Percentiles rank a stretch among this genome's conserved stretches.
Conservation (phyloP, 1,139 yeast species). For the Kodamaea plutei region DNA sequence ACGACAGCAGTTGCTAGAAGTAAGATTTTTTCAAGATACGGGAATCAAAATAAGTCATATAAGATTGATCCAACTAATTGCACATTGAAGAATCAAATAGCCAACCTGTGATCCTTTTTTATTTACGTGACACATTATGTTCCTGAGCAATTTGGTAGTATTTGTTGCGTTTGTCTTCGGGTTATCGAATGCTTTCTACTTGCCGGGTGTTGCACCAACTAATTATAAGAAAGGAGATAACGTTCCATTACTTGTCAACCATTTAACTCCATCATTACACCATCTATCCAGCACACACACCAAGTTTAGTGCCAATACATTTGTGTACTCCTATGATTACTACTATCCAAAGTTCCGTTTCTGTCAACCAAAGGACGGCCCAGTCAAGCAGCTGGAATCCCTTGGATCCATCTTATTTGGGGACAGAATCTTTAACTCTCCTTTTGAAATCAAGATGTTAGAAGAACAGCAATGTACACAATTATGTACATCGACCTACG, state of each 20-base stretch:
- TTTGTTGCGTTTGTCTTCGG: conserved; percentile 11
- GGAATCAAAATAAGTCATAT: no score
- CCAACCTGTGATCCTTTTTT: no score
- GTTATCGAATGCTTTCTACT: conserved; percentile 58
- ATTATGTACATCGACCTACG: conserved; percentile 60
- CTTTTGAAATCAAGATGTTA: conserved; percentile 76
- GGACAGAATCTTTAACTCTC: conserved; percentile 91
- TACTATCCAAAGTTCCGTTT: conserved; percentile 81
- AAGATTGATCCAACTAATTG: no score
- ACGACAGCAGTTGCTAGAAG: no score
- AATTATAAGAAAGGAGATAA: conserved; percentile 69
- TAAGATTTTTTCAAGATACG: no score
- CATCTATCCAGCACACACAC: conserved; percentile 31
- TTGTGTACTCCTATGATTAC: conserved; percentile 75
- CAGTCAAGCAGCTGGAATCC: conserved; percentile 78
- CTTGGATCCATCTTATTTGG: conserved; percentile 93
- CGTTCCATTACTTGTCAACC: conserved; percentile 81
- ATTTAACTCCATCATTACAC: conserved; percentile 75
- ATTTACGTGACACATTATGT: no score
- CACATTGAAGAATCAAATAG: no score
- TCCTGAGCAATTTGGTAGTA: no score
- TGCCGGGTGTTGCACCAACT: conserved; percentile 95
- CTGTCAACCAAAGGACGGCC: conserved; percentile 70
- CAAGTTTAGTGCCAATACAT: conserved; percentile 42
- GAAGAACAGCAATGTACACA: conserved; percentile 61